Percentiles rank a stretch among this genome's conserved stretches.
Evolutionary conservation across 148 eudicot genomes (phyloP).

Genomic region (Cornus controversa): DNA sequence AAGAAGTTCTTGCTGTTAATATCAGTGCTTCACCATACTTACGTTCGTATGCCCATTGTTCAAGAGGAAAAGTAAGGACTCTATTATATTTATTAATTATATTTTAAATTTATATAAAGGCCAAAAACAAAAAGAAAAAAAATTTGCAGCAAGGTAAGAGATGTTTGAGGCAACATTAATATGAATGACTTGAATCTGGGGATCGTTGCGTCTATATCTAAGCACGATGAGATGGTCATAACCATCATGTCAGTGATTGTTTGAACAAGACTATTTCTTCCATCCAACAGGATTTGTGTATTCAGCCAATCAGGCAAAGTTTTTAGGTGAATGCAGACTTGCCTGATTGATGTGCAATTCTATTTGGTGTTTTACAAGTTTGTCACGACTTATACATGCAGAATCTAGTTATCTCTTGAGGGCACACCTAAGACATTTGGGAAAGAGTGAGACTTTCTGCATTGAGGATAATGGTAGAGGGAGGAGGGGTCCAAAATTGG

Average conservation of each 20-base stretch:
- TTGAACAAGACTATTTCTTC: neutral
- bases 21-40: conserved; percentile 49
- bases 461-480: too few species aligned
- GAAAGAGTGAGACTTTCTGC: too few species aligned
- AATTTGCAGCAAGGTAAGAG: neutral
- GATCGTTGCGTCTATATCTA: neutral
- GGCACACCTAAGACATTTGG: neutral
- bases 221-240: neutral
- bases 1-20: conserved; percentile 60
- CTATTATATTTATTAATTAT: neutral
- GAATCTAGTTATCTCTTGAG: neutral
- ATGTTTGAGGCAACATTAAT: neutral
- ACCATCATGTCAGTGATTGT: neutral
- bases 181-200: neutral
- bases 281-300: neutral
- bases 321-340: neutral
- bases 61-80: conserved; percentile 70
- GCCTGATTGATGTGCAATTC: neutral
- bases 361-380: neutral
- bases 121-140: neutral
- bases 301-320: neutral
- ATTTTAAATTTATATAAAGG: neutral
- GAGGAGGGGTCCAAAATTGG: too few species aligned
- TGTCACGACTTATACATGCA: neutral
- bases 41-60: conserved; percentile 79